These are phyloP conservation scores for Cetradonia linearis DNA, from an alignment of 495 filamentous ascomycete genomes.

Conservation along the genomic window DNA sequence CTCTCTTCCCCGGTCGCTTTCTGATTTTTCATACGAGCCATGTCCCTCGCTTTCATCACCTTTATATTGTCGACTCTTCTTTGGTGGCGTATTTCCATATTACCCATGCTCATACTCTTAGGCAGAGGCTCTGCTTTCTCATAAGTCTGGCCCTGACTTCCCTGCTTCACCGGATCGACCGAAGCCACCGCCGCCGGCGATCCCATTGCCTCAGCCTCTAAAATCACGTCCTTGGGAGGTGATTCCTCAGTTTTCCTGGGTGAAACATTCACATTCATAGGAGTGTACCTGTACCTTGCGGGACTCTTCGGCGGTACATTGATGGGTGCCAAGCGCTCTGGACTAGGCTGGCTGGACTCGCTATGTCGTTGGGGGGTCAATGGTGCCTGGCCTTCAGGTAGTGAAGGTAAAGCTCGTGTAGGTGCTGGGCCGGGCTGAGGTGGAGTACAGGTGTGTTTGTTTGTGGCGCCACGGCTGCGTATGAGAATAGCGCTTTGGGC, in stretches of 20 bases:
- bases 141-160: background rate
- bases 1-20: conserved; percentile 2
- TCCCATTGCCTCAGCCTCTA: background rate
- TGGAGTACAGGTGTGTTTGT: conserved; percentile 9
- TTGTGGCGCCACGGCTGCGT: background rate
- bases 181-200: background rate
- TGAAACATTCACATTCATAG: conserved; percentile 1
- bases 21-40: conserved; percentile 5
- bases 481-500: conserved; percentile 18
- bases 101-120: conserved; percentile 1
- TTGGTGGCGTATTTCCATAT: conserved; percentile 1
- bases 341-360: conserved; percentile 8
- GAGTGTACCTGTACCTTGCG: conserved; percentile 11
- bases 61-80: background rate
- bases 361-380: conserved; percentile 5
- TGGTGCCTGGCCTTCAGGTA: conserved; percentile 27
- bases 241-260: conserved; percentile 13
- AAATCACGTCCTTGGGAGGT: background rate
- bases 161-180: conserved; percentile 8
- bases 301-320: conserved; percentile 13
- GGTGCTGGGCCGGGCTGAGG: conserved; percentile 33
- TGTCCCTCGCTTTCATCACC: conserved; percentile 4
- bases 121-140: background rate
- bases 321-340: conserved; percentile 14
- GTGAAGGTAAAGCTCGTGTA: conserved; percentile 31